Evolutionary conservation across 2,329 filamentous ascomycete species (phyloP), one percentile per base, ranked within the genome.

Genomic region (Incumbomyces lentus): DNA sequence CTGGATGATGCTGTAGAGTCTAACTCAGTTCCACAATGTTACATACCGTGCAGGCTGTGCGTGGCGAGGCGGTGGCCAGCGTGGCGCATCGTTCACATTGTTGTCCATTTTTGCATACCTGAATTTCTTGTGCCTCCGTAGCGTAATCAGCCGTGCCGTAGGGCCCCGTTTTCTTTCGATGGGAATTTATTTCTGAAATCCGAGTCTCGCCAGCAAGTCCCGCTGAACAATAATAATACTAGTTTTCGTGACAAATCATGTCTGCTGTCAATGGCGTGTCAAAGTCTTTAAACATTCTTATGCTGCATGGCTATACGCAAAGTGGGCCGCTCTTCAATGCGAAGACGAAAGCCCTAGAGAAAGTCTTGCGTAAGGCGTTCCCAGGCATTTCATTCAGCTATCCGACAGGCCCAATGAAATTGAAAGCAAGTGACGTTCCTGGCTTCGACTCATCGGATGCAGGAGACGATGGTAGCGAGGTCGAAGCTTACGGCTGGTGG

Each of bases 251-350:
- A 26, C 8, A 26, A 26, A 26, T 8, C 22, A 58, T 48, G 44
- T 52, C 49, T 18, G 51, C 55, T 43, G 31, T 48, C 38, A 42
- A 52, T 35, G 18, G 44, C 6, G 51, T 40, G 10, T 17, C 44
- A 17, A 46, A 60, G 36, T 62, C 64, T 6, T 62, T 72, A 46
- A 86, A 81, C 64, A 81, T 89, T 52, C 71, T 89, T 37, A 86
- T 88, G 82, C 73, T 89, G 22, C 84, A 89, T 59, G 84, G 90
- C 65, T 95, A 81, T 75, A 95, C 90, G 6, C 90, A 96, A 72
- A 93, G 86, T 22, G 88, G 89, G 3, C 66, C 81, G 3, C 72
- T 88, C 52, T 95, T 95, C 76, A 82, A 79, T 62, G 78, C 82
- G 64, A 95, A 95, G 70, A 93, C 86, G 38, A 85, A 87, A 63